These are phyloP conservation scores for Candida ortonii DNA, from an alignment of 805 yeast species.

Conservation along the genomic window DNA sequence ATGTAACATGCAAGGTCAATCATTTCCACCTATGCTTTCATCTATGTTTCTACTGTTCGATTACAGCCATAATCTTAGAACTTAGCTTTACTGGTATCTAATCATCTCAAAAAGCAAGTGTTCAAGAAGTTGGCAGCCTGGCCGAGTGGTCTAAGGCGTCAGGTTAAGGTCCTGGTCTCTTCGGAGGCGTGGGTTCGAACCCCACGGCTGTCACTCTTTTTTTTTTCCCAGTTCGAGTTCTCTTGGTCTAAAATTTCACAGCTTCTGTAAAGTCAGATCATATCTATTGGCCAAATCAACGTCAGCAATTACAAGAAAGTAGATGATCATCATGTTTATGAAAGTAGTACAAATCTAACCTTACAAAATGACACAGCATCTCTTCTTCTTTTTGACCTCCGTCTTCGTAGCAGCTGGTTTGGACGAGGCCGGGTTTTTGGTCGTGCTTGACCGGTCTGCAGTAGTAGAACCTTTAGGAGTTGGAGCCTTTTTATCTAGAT, in stretches of 20 bases:
- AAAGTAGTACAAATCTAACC: too few species aligned
- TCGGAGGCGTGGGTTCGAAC: constrained; percentile 87
- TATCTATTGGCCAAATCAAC: too few species aligned
- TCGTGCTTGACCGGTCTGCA: constrained; percentile 4
- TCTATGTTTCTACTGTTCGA: too few species aligned
- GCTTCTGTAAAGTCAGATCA: too few species aligned
- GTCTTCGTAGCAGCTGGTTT: constrained; percentile 3
- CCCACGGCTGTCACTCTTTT: constrained; percentile 69
- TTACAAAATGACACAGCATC: constrained; percentile 21
- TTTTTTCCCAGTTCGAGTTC: constrained; percentile 21
- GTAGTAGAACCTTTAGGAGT: constrained; percentile 7
- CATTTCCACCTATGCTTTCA: too few species aligned
- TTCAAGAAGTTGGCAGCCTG: constrained; percentile 40
- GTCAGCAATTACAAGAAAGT: neutral
- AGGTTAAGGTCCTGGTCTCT: constrained; percentile 67
- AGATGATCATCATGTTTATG: too few species aligned
- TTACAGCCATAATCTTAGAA: too few species aligned
- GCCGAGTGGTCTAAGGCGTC: constrained; percentile 43
- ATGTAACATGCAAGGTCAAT: too few species aligned
- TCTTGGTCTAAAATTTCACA: neutral
- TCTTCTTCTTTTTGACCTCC: constrained; percentile 15
- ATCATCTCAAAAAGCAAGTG: too few species aligned
- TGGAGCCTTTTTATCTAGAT: constrained; percentile 5
- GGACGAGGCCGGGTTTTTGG: neutral
- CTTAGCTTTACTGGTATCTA: too few species aligned